Conservation (phyloP, 2,329 filamentous ascomycete species). For the Davidsoniella australis region DNA sequence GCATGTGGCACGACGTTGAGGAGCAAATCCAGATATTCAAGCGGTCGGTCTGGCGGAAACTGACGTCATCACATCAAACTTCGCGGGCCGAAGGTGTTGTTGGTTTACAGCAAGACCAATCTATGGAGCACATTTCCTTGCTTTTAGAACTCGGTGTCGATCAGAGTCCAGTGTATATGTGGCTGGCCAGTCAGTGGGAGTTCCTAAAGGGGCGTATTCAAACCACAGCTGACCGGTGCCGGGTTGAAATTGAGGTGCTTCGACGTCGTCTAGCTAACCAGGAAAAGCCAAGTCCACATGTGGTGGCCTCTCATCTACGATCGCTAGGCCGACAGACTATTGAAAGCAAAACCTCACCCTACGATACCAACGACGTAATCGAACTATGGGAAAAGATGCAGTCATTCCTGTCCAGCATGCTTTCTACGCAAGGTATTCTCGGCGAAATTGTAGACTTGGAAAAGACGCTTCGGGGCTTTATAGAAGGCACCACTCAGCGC, state of each 20-base stretch:
- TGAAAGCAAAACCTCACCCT: conserved; percentile 40
- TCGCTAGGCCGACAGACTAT: conserved; percentile 51
- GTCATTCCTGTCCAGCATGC: conserved; percentile 52
- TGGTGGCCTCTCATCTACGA: conserved; percentile 59
- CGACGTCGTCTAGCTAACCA: conserved; percentile 60
- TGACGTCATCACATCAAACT: conserved; percentile 50
- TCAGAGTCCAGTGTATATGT: conserved; percentile 92
- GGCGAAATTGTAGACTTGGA: conserved; percentile 88
- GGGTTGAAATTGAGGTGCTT: conserved; percentile 81
- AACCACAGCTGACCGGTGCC: conserved; percentile 64
- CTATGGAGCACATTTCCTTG: conserved; percentile 79
- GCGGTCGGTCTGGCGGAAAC: conserved; percentile 68
- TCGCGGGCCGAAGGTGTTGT: conserved; percentile 30
- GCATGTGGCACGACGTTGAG: conserved; percentile 91
- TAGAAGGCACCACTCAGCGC: conserved; percentile 69
- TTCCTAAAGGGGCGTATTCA: conserved; percentile 76
- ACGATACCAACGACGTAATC: conserved; percentile 67
- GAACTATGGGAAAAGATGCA: conserved; percentile 88
- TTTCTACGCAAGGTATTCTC: conserved; percentile 65
- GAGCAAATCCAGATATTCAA: conserved; percentile 78
- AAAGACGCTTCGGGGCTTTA: conserved; percentile 80
- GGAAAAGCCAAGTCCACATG: conserved; percentile 52
- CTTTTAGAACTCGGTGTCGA: conserved; percentile 88
- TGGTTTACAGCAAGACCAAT: conserved; percentile 53
- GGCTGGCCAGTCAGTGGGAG: conserved; percentile 80